Percentiles rank a stretch among this genome's conserved stretches.
Evolutionary conservation across 2,329 filamentous ascomycete genomes (phyloP).

Genomic region (Epichloe hybrida): DNA sequence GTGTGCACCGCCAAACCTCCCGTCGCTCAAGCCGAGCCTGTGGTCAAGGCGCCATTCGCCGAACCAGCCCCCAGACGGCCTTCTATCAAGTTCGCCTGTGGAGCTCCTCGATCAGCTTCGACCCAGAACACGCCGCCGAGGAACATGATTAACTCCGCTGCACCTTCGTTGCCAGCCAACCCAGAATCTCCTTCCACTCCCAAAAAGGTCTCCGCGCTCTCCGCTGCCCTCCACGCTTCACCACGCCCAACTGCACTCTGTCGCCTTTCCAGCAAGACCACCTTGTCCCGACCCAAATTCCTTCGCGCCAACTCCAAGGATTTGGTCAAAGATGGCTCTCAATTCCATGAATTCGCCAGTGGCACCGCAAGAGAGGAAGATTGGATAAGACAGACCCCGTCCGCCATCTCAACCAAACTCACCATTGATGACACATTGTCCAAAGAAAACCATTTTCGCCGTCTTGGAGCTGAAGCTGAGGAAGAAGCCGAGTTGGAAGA

Average conservation of each 20-base stretch:
- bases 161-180: slow-evolving; percentile 7
- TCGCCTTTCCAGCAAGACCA: slow-evolving; percentile 11
- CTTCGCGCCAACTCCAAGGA: slow-evolving; percentile 37
- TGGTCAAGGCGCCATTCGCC: slow-evolving; percentile 19
- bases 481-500: slow-evolving; percentile 71
- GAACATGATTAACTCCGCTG: slow-evolving; percentile 6
- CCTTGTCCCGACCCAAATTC: slow-evolving; percentile 27
- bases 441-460: slow-evolving; percentile 81
- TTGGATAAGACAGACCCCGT: slow-evolving; percentile 65
- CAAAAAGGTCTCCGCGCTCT: slow-evolving; percentile 14
- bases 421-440: slow-evolving; percentile 81
- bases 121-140: slow-evolving; percentile 25
- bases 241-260: slow-evolving; percentile 10
- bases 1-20: slow-evolving; percentile 60
- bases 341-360: slow-evolving; percentile 86
- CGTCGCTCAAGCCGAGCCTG: slow-evolving; percentile 24
- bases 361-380: slow-evolving; percentile 73
- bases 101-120: slow-evolving; percentile 30
- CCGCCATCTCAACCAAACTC: slow-evolving; percentile 52
- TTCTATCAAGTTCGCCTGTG: slow-evolving; percentile 66
- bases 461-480: slow-evolving; percentile 77
- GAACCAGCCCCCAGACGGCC: slow-evolving; percentile 36
- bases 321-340: slow-evolving; percentile 40
- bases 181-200: slow-evolving; percentile 19
- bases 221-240: slow-evolving; percentile 10